Base-by-base conservation (phyloP, 108 stramenopile species). In the Skeletonema menzelii region DNA sequence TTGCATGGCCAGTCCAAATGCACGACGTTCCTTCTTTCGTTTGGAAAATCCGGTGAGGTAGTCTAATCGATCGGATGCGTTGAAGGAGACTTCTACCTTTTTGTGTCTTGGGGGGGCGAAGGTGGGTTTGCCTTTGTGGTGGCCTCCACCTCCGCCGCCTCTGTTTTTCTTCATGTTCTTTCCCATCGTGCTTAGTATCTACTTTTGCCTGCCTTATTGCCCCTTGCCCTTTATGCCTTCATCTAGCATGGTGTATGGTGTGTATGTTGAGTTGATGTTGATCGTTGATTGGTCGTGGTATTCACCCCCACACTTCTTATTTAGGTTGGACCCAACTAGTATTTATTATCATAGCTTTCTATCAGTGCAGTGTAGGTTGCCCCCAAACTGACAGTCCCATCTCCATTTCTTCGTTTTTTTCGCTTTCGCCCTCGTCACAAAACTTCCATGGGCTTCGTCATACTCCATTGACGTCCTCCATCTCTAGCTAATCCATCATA, bases 1-100 rank as follows among this genome's bases (percentile, higher is more conserved):
- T 80, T 95, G 94, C 94, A 95, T 95, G 56, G 94, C 94, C 65
- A 95, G 65, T n/a, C 94, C 94, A 62, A 82, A 95, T 11, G 88
- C 91, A 8, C 94, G 80, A 15, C 94, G 88, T 69, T 92, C 81
- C 57, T 80, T 66, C 68, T 95, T 95, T 6, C 91, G 86, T 40
- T 76, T 67, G 28, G 90, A 87, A 67, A 95, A 90, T 4, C 94
- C 94, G 6, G 85, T 88, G 26, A 95, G 76, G 59, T 92, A 86
- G 13, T 82, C 77, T 1, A 35, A 56, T 22, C 94, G 85, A 19
- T 85, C 85, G 64, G 88, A 73, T 26, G 91, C 86, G 65, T 95
- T 86, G 75, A 95, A 95, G 4, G 84, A 85, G 44, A 95, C 73
- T 69, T 88, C 91, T n/a, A 77, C 37, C 60, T 89, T 91, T 40